phyloP scores from a whole-genome alignment of 768 basidiomycete genomes.

The Lactarius pseudohatsudake region DNA sequence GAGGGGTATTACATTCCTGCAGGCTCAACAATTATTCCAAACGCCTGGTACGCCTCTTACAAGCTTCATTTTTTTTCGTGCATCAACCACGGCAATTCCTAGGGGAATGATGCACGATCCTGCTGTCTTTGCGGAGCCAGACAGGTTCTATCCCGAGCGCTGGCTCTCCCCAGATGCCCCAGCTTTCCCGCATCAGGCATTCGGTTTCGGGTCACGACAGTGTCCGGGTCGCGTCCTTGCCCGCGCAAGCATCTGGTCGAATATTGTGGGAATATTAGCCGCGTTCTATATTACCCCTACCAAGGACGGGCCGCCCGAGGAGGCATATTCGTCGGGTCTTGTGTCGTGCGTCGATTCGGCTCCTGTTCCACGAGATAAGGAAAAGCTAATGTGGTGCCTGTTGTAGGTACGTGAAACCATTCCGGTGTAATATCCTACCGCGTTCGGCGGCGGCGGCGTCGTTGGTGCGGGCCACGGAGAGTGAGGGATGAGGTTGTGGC shows the following conservation, averaged over 20 bases:
- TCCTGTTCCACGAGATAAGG: too few species aligned
- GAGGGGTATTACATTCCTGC: neutral
- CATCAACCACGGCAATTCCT: neutral
- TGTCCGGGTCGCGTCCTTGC: neutral
- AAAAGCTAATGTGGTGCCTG: neutral
- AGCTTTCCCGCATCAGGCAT: neutral
- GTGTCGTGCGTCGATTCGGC: too few species aligned
- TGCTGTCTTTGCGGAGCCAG: neutral
- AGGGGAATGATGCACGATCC: constrained; percentile 1
- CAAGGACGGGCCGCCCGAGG: neutral
- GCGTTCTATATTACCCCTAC: neutral
- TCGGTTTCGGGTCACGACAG: neutral
- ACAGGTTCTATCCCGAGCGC: neutral
- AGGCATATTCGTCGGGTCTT: too few species aligned
- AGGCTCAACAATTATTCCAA: neutral
- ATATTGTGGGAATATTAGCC: neutral
- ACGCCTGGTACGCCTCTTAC: neutral
- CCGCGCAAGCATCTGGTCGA: neutral
- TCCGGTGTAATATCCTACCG: neutral
- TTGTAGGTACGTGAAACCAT: neutral
- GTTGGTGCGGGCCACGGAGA: neutral
- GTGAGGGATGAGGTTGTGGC: neutral
- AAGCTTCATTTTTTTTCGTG: neutral
- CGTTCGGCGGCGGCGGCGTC: neutral
- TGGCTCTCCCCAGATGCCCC: neutral